Evolutionary conservation across 805 yeast species (phyloP), one percentile per base, ranked within the genome.

Genomic region (Cyberlindnera xylosilytica): DNA sequence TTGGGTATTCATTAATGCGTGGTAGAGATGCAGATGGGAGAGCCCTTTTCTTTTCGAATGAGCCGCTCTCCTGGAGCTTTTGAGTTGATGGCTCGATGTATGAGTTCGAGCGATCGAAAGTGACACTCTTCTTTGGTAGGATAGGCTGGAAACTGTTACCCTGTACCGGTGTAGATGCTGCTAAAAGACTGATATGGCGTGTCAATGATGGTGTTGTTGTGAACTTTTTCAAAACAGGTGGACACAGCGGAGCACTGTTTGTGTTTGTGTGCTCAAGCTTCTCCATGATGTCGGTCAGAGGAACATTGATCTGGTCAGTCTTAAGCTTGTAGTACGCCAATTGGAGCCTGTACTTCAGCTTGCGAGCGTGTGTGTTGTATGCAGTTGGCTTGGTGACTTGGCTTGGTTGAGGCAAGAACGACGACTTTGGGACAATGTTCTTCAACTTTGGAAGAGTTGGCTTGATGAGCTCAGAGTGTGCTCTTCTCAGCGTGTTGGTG

Each of bases 271-370:
- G 13, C 13, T 27, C 37, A 7, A 41, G 39, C 17, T 51, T 47
- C 18, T 39, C 52, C 43, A 62, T 52, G 34, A 70, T 56, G 16
- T 60, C 57, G 19, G 46, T 36, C 15, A 67, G 45, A 6, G 70
- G 65, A 3, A 61, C 62, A 6, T 55, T 52, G 1, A 63, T 61
- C 53, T 76, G 80, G 48, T 74, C 68, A 1, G 80, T 75, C 42
- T 66, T 65, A 33, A 70, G 69, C 52, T 76, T 77, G 56, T 69
- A 76, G 51, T 73, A 73, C 2, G 82, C 82, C 37, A 76, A 53
- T 50, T 73, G 72, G 19, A 77, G 58, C 48, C 78, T 68, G 44
- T 70, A 60, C 50, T 72, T 70, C 45, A 77, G 63, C 50, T 64
- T 65, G 37, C 71, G 56, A 6, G 73, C 74, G 28, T 34, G 36